Evolutionary conservation across 805 yeast genomes (phyloP).

Genomic region (Lipomyces starkeyi): DNA sequence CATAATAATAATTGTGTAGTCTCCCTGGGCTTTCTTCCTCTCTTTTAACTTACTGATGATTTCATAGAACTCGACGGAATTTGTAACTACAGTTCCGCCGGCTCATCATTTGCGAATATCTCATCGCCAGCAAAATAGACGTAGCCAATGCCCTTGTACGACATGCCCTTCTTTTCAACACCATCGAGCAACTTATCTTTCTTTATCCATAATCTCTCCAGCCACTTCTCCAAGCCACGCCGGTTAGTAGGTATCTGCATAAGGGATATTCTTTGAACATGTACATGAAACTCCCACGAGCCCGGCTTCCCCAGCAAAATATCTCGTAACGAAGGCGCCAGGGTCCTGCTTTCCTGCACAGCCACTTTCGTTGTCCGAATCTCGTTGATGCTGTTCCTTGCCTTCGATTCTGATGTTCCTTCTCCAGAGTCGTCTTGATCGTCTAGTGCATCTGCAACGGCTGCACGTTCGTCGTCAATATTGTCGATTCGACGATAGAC

Average conservation of each 20-base stretch:
- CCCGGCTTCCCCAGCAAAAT: conserved; percentile 21
- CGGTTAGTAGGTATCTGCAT: conserved; percentile 45
- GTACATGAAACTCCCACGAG: conserved; percentile 33
- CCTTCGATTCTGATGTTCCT: not conserved
- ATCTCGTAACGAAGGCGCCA: conserved; percentile 19
- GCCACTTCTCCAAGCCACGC: conserved; percentile 46
- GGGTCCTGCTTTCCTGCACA: not conserved
- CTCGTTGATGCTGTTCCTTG: not conserved
- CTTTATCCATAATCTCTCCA: conserved; percentile 53
- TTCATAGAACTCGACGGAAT: not conserved
- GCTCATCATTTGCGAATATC: conserved; percentile 11
- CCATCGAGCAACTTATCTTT: conserved; percentile 54
- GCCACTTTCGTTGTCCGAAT: not conserved
- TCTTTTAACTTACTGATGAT: not conserved
- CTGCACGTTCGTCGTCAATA: not conserved
- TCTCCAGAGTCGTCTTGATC: not conserved
- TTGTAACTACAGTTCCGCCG: not conserved
- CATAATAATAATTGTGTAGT: not conserved
- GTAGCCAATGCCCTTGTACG: conserved; percentile 39
- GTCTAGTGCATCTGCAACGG: not conserved
- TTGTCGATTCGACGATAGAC: conserved; percentile 46
- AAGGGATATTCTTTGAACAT: conserved; percentile 24
- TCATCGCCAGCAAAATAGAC: conserved; percentile 47
- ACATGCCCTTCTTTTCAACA: conserved; percentile 59
- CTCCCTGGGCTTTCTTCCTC: not conserved